A percentile compares a stretch with the other conserved stretches of the same genome.
Evolutionary conservation across 2,329 filamentous ascomycete genomes (phyloP).

Genomic region (Aspergillus carbonarius): DNA sequence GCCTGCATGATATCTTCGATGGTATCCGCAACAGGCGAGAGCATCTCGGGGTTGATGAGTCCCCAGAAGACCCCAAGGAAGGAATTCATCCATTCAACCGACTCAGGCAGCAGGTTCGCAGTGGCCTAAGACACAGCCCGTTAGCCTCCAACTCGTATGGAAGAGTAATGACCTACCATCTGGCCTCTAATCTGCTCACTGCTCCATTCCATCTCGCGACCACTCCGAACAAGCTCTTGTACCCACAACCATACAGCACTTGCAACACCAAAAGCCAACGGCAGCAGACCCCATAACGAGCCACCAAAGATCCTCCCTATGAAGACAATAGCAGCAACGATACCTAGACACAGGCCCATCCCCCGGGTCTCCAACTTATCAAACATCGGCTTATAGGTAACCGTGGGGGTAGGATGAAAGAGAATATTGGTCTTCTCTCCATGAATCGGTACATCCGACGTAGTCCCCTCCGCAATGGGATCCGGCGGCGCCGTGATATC

Average conservation of each 20-base stretch:
- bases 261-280: conserved; percentile 67
- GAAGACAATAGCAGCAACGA: conserved; percentile 72
- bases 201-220: conserved; percentile 81
- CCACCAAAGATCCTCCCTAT: conserved; percentile 79
- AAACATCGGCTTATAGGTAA: conserved; percentile 90
- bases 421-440: conserved; percentile 96
- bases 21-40: conserved; percentile 85
- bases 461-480: conserved; percentile 75
- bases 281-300: conserved; percentile 71
- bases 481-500: conserved; percentile 90
- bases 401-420: conserved; percentile 88
- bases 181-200: conserved; percentile 82
- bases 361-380: conserved; percentile 70
- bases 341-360: conserved; percentile 66
- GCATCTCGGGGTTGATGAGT: conserved; percentile 92
- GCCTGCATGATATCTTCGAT: conserved; percentile 96
- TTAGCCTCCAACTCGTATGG: background rate
- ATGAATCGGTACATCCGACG: conserved; percentile 90
- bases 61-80: conserved; percentile 83
- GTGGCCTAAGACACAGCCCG: conserved; percentile 56
- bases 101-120: conserved; percentile 86
- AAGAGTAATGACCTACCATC: conserved; percentile 54
- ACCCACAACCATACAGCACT: conserved; percentile 86
- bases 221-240: conserved; percentile 80
- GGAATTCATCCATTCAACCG: conserved; percentile 95